These are phyloP conservation scores for Podospora conica DNA, from an alignment of 495 filamentous ascomycete species.

Conservation along the genomic window DNA sequence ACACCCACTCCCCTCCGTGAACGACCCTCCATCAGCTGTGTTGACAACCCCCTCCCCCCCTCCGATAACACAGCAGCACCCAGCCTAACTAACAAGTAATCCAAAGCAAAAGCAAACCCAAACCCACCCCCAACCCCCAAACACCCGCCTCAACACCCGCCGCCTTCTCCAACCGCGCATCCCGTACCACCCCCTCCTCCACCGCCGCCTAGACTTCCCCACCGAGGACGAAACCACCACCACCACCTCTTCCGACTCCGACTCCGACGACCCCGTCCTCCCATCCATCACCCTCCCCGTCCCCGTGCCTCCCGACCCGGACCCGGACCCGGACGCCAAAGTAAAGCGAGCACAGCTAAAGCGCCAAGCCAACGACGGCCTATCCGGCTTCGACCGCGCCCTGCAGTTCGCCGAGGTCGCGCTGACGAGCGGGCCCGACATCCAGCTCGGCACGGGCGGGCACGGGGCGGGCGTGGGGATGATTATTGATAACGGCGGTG, in stretches of 20 bases:
- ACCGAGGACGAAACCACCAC: no score
- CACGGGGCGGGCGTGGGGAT: conserved; percentile 43
- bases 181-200: not conserved
- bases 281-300: no score
- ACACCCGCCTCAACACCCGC: not conserved
- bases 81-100: not conserved
- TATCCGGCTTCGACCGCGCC: conserved; percentile 41
- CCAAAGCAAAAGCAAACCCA: not conserved
- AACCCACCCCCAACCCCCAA: not conserved
- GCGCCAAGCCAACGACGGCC: conserved; percentile 22
- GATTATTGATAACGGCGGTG: conserved; percentile 33
- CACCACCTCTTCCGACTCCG: no score
- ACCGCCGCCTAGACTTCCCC: not conserved
- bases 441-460: conserved; percentile 40
- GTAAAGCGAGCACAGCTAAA: conserved; percentile 22
- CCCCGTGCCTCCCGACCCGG: not conserved
- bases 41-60: no score
- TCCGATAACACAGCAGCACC: no score
- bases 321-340: not conserved
- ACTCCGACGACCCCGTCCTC: no score
- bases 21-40: no score
- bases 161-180: not conserved
- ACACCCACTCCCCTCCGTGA: not conserved
- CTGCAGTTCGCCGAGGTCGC: conserved; percentile 40
- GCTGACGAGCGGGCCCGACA: conserved; percentile 36